Percentiles rank a stretch among this genome's conserved stretches.
Evolutionary conservation across 768 basidiomycete species (phyloP).

Genomic region (Astraeus odoratus): DNA sequence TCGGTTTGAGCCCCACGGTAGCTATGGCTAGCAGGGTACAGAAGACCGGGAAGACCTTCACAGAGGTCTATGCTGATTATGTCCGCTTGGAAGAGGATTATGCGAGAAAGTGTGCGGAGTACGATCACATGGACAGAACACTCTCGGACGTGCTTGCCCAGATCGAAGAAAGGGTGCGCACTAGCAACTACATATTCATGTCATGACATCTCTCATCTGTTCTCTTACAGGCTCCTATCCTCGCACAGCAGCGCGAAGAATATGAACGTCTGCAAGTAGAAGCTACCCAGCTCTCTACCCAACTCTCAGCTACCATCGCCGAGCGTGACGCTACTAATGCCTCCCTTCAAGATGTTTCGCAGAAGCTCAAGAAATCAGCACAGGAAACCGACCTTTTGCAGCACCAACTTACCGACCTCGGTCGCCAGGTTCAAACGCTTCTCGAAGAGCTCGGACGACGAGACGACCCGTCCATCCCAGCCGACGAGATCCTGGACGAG

Average conservation of each 20-base stretch:
- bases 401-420: slow-evolving; percentile 75
- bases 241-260: slow-evolving; percentile 85
- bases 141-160: slow-evolving; percentile 76
- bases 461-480: slow-evolving; percentile 76
- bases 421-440: slow-evolving; percentile 76
- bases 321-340: slow-evolving; percentile 65
- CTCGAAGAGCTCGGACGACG: slow-evolving; percentile 74
- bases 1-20: slow-evolving; percentile 81
- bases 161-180: slow-evolving; percentile 76
- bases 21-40: slow-evolving; percentile 79
- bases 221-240: slow-evolving; percentile 71
- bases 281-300: slow-evolving; percentile 70
- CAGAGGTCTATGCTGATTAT: slow-evolving; percentile 90
- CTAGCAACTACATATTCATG: neutral
- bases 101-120: slow-evolving; percentile 71
- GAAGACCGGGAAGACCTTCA: slow-evolving; percentile 82
- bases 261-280: slow-evolving; percentile 81
- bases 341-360: slow-evolving; percentile 50
- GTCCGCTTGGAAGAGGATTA: slow-evolving; percentile 81
- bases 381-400: slow-evolving; percentile 64
- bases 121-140: slow-evolving; percentile 76
- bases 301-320: slow-evolving; percentile 65
- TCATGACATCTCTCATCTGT: neutral
- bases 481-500: slow-evolving; percentile 52
- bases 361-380: slow-evolving; percentile 52